phyloP scores from a whole-genome alignment of 306 rosid species.

The Sicyos baderoa region DNA sequence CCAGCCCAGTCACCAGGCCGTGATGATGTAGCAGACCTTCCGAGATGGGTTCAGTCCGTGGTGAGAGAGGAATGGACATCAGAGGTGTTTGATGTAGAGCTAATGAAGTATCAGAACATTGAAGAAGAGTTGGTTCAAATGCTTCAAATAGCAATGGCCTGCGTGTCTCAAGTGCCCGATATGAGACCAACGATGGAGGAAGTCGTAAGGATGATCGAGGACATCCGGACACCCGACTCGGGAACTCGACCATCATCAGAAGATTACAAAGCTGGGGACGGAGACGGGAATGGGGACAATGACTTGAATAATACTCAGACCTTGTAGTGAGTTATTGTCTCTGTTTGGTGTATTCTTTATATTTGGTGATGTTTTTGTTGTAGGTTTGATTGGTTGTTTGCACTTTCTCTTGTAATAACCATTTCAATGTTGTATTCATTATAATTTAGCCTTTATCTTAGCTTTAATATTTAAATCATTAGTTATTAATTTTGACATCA shows the following conservation, averaged over 20 bases:
- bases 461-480: not conserved
- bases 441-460: not conserved
- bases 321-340: constrained; percentile 14
- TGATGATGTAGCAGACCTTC: constrained; percentile 68
- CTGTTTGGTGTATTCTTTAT: constrained; percentile 24
- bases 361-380: constrained; percentile 15
- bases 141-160: constrained; percentile 90
- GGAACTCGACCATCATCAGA: constrained; percentile 39
- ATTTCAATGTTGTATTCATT: constrained; percentile 3
- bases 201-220: constrained; percentile 66
- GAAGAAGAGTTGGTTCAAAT: constrained; percentile 93
- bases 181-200: constrained; percentile 75
- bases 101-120: constrained; percentile 56
- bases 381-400: constrained; percentile 2
- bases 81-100: constrained; percentile 88
- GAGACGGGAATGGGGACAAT: constrained; percentile 6
- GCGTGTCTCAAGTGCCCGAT: constrained; percentile 68
- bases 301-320: constrained; percentile 24
- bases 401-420: constrained; percentile 10
- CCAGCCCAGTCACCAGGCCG: constrained; percentile 64
- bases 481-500: not conserved
- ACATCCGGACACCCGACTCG: constrained; percentile 38
- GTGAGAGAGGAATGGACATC: constrained; percentile 93
- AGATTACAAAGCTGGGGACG: constrained; percentile 25
- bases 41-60: constrained; percentile 82